Evolutionary conservation across 495 filamentous ascomycete genomes (phyloP), one percentile per base, ranked within the genome.

Genomic region (Chaetomium cochliodes): DNA sequence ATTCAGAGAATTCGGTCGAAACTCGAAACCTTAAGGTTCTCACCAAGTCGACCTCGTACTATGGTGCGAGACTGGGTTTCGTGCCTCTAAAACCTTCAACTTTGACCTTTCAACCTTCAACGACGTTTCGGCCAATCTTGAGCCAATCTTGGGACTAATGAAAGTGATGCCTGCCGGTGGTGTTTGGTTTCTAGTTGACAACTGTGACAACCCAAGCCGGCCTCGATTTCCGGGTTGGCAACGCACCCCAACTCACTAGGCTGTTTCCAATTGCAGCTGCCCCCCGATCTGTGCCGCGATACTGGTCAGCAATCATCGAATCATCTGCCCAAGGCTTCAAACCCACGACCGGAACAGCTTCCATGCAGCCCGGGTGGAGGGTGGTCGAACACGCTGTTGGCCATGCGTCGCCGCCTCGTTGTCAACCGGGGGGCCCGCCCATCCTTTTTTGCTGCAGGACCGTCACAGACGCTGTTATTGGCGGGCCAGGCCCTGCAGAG

Each of bases 391-490:
- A 20, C 44, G 30, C 23, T 25, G 55, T 39, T 65, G 57, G 64
- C 22, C 58, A 62, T 58, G 41, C 50, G 47, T 66, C 15, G 39
- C 23, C 50, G 60, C 59, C 50, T 51, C 39, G 56, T 50, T 54
- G 54, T 49, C 61, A 30, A 54, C 47, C 46, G 58, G 33, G 33
- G 33, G 46, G 44, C 59, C 60, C 39, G 49, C 55, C 49, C 65
- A 64, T 50, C 60, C 47, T 41, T 41, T 59, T 3, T 47, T 50
- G 20, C 47, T 63, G 65, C 61, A 64, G 54, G 55, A 51, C 60
- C 57, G 6, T 64, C 56, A 60, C 50, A 28, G 28, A 15, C 7
- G 26, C 16, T 13, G 11, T 46, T 28, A 64, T 67, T 67, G 65
- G 65, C 9, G n/a, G 61, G 15, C 2, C 16, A n/a, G 60, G 28